Conservation (phyloP, 2,329 filamentous ascomycete genomes). For the Trichoderma breve region DNA sequence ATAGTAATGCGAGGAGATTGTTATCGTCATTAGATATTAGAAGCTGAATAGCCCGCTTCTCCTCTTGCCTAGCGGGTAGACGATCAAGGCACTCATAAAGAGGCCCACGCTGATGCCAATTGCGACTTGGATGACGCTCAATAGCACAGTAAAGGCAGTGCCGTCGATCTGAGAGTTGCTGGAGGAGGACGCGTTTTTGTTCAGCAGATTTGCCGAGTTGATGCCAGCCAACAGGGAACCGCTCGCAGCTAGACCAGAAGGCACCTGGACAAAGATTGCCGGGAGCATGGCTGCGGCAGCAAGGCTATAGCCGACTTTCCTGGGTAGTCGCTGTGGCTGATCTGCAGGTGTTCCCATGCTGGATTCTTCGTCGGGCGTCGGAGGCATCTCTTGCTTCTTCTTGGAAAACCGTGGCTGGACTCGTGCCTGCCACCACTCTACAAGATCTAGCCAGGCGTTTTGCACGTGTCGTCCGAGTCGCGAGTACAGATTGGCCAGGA, state of each 20-base stretch:
- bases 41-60: constrained; percentile 58
- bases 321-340: constrained; percentile 32
- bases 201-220: constrained; percentile 54
- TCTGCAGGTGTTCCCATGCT: constrained; percentile 27
- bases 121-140: constrained; percentile 59
- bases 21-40: constrained; percentile 27
- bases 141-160: constrained; percentile 53
- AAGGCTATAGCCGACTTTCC: constrained; percentile 66
- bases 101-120: constrained; percentile 62
- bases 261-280: constrained; percentile 74
- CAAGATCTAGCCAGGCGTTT: constrained; percentile 51
- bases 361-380: constrained; percentile 35
- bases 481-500: constrained; percentile 76
- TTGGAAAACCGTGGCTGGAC: constrained; percentile 38
- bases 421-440: constrained; percentile 49
- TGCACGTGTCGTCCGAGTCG: constrained; percentile 60
- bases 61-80: constrained; percentile 57
- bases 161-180: constrained; percentile 35
- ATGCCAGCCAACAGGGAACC: constrained; percentile 60
- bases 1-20: background rate
- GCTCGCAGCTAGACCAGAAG: constrained; percentile 59
- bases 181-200: constrained; percentile 34
- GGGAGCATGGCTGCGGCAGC: constrained; percentile 83
- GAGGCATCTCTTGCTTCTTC: constrained; percentile 31
- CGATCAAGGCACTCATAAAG: constrained; percentile 54